A percentile compares a stretch with the other conserved stretches of the same genome.
phyloP scores from a whole-genome alignment of 805 yeast genomes.

The Wickerhamomyces xylosicus region DNA sequence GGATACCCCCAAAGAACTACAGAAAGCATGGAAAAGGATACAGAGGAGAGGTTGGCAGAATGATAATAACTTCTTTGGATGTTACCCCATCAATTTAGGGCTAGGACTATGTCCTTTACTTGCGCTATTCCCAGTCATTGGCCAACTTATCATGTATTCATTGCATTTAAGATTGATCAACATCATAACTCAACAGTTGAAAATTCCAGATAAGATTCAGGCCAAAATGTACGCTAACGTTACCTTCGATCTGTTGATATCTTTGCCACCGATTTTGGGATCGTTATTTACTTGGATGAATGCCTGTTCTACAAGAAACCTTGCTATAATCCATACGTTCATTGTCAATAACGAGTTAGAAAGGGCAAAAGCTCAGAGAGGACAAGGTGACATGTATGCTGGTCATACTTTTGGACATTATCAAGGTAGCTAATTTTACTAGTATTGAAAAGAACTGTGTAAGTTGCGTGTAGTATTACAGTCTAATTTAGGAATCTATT shows the following conservation, averaged over 20 bases:
- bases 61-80: constrained; percentile 76
- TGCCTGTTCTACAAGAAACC: constrained; percentile 83
- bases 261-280: constrained; percentile 78
- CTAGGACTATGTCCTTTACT: constrained; percentile 71
- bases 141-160: constrained; percentile 73
- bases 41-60: constrained; percentile 79
- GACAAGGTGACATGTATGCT: not conserved
- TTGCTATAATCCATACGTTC: constrained; percentile 56
- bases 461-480: too few relatives aligned
- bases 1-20: constrained; percentile 47
- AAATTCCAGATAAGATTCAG: constrained; percentile 46
- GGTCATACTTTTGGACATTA: not conserved
- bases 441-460: too few relatives aligned
- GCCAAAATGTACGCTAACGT: constrained; percentile 74
- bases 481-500: not conserved
- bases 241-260: constrained; percentile 57
- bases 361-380: not conserved
- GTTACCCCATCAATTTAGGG: constrained; percentile 66
- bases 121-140: constrained; percentile 70
- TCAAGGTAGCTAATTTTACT: too few relatives aligned
- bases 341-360: constrained; percentile 11
- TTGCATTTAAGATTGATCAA: constrained; percentile 61
- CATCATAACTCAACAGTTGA: constrained; percentile 45
- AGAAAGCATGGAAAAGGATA: constrained; percentile 60
- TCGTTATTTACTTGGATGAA: constrained; percentile 69